Evolutionary conservation across 2,329 filamentous ascomycete genomes (phyloP), one percentile per base, ranked within the genome.

Genomic region (Aureobasidium sp.): DNA sequence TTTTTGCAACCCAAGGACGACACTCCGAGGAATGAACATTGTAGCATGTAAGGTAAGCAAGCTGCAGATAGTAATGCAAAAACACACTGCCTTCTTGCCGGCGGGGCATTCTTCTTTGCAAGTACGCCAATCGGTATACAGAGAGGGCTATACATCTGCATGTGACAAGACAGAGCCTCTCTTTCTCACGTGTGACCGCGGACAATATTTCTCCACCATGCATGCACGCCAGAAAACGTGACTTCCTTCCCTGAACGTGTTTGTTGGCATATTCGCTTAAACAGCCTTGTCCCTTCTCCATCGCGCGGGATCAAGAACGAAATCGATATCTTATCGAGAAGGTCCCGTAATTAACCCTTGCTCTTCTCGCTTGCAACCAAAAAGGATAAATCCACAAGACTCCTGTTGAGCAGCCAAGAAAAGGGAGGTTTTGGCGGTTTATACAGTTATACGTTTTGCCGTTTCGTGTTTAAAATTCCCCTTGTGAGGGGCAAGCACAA

Each of bases 391-490:
- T 15, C 32, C 20, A 20, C 7, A 32, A 17, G 0, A 32, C 37
- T 55, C 52, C 52, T 55, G 52, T 55, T 55, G 52, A 55, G 37
- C n/a, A 53, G 37, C 17, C 24, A n/a, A 39, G 37, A n/a, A 10
- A 39, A 2, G 15, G 9, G 27, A 4, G 12, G 34, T 37, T 37
- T 37, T 8, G 2, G 17, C 51, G 13, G 51, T 39, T 53, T 39
- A 15, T 17, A 29, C 51, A 17, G 51, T 53, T 53, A 41, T 41
- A 53, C 51, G 26, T 43, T 55, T 12, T 7, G 5, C 52, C 52
- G 52, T 56, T 56, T 44, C 52, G 52, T 56, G 52, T 56, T 56
- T 44, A 56, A 55, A 53, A 55, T 32, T 56, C 27, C 39, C 24
- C 8, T 5, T 10, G 37, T 17, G 15, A 8, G 51, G 5, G 51